phyloP scores from a whole-genome alignment of 768 basidiomycete genomes.

The Mycena alexandri region DNA sequence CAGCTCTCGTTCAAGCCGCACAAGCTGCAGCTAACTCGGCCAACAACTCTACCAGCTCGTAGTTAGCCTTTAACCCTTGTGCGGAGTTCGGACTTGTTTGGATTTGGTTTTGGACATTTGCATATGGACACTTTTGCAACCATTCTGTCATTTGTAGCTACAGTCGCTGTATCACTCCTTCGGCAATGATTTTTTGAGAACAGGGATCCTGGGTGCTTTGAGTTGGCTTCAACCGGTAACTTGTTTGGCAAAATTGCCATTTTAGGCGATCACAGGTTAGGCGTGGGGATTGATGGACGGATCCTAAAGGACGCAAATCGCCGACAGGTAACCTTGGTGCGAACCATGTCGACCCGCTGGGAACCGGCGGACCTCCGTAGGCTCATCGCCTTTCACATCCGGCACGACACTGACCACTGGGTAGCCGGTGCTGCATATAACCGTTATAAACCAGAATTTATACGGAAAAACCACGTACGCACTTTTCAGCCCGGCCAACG shows the following conservation, averaged over 20 bases:
- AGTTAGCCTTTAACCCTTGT: neutral
- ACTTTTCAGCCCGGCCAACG: no score
- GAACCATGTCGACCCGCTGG: neutral
- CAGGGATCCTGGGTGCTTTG: slow-evolving; percentile 8
- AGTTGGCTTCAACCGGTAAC: no score
- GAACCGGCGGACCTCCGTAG: no score
- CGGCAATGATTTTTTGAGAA: slow-evolving; percentile 17
- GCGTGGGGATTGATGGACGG: no score
- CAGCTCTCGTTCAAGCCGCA: slow-evolving; percentile 22
- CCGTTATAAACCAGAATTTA: neutral
- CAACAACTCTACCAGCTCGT: slow-evolving; percentile 6
- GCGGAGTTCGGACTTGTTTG: neutral
- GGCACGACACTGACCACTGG: no score
- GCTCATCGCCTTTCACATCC: no score
- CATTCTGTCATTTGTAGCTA: slow-evolving; percentile 25
- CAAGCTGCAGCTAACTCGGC: slow-evolving; percentile 19
- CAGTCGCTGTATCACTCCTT: slow-evolving; percentile 25
- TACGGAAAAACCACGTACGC: neutral
- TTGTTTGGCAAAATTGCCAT: no score
- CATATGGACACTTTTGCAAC: slow-evolving; percentile 11
- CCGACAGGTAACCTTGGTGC: slow-evolving; percentile 15
- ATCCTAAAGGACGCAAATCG: no score
- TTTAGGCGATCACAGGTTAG: neutral
- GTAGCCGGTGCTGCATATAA: slow-evolving; percentile 16
- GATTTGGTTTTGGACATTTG: slow-evolving; percentile 16